phyloP scores from a whole-genome alignment of 2,329 filamentous ascomycete genomes.

The Dothistroma septosporum region DNA sequence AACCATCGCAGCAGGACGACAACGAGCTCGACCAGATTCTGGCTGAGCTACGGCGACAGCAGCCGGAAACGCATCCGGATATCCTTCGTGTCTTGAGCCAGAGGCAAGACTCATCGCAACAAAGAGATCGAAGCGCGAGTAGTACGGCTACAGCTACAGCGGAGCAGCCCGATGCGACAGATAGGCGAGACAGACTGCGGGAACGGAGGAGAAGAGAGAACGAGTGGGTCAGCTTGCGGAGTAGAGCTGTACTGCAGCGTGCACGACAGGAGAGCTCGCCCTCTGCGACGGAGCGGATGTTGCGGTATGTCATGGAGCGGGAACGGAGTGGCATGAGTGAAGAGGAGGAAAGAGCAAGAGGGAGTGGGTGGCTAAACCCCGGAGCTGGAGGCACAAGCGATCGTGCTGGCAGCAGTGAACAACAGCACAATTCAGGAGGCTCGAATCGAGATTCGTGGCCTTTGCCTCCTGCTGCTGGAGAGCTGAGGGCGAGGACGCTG shows the following conservation, averaged over 20 bases:
- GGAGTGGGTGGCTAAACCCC: conserved; percentile 31
- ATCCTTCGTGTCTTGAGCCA: conserved; percentile 37
- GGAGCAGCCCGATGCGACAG: conserved; percentile 23
- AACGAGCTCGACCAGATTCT: conserved; percentile 41
- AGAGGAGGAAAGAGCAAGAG: conserved; percentile 35
- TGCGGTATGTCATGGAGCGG: conserved; percentile 40
- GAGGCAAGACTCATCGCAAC: conserved; percentile 35
- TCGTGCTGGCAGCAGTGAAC: neutral
- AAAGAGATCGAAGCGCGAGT: conserved; percentile 24
- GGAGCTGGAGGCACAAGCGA: conserved; percentile 9
- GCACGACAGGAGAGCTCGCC: conserved; percentile 32
- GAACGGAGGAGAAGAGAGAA: conserved; percentile 29
- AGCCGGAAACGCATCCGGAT: conserved; percentile 38
- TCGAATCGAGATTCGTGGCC: conserved; percentile 24
- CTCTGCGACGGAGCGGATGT: conserved; percentile 35
- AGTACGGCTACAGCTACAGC: conserved; percentile 28
- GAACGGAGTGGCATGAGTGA: conserved; percentile 34
- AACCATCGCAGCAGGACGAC: conserved; percentile 34
- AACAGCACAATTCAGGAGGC: conserved; percentile 17
- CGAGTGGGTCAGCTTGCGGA: conserved; percentile 32
- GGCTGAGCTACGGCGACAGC: conserved; percentile 38
- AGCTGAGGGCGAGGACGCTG: conserved; percentile 20
- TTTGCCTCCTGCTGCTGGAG: conserved; percentile 23
- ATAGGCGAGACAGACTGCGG: conserved; percentile 26
- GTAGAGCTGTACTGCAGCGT: conserved; percentile 32